Conservation (phyloP, 352 stramenopile species). For the Pythium dissotocum region DNA sequence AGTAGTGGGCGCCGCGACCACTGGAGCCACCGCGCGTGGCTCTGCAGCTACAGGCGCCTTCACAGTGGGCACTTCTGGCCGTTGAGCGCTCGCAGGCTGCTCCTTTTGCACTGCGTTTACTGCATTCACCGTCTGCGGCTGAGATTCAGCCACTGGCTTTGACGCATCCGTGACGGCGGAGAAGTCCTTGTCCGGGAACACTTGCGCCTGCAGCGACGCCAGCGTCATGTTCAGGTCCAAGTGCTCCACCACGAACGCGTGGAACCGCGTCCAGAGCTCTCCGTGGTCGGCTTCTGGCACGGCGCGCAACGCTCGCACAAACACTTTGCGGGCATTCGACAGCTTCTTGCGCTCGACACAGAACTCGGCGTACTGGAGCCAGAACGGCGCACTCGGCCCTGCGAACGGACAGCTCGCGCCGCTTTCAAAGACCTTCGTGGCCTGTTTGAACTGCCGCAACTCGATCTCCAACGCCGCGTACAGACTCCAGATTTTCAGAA, state of each 20-base stretch:
- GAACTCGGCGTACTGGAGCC: conserved; percentile 72
- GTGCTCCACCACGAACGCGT: conserved; percentile 62
- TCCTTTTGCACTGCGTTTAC: neutral
- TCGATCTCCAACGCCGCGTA: conserved; percentile 81
- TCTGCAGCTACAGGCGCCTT: neutral
- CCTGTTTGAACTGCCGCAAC: conserved; percentile 82
- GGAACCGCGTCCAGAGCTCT: conserved; percentile 53
- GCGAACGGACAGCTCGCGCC: conserved; percentile 56
- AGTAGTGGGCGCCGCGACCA: neutral
- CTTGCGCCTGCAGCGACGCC: conserved; percentile 55
- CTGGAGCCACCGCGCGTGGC: neutral
- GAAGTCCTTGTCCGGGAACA: conserved; percentile 37
- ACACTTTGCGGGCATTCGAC: conserved; percentile 76
- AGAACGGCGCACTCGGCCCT: conserved; percentile 36
- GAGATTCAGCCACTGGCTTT: neutral
- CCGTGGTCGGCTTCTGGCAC: conserved; percentile 39
- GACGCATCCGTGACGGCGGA: neutral
- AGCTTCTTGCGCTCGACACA: conserved; percentile 75
- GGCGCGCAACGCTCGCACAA: conserved; percentile 53
- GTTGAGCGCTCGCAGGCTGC: conserved; percentile 6
- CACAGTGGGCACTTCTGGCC: neutral
- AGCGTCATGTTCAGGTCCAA: conserved; percentile 60
- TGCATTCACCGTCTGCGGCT: neutral
- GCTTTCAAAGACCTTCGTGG: conserved; percentile 76
- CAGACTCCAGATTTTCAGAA: conserved; percentile 50